These are phyloP conservation scores for Spinellus fusiger DNA, from an alignment of 192 early-diverging fungal genomes.

Conservation along the genomic window DNA sequence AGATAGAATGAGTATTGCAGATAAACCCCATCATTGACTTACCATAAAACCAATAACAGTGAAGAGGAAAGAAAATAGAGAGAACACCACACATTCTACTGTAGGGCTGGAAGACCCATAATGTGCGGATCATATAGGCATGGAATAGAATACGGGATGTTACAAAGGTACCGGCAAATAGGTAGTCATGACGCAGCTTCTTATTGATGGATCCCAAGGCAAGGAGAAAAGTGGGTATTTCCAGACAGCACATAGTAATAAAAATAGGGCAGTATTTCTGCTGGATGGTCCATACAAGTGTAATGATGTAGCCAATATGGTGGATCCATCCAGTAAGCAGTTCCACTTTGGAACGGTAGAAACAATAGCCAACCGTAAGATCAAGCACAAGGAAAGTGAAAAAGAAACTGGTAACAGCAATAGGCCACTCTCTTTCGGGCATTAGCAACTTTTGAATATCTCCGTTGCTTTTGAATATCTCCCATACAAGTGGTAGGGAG, in stretches of 20 bases:
- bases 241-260: conserved; percentile 47
- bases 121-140: conserved; percentile 30
- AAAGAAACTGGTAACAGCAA: conserved; percentile 43
- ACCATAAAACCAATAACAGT: conserved; percentile 51
- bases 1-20: no score
- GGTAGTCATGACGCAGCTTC: conserved; percentile 38
- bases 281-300: conserved; percentile 26
- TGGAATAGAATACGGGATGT: conserved; percentile 53
- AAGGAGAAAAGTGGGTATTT: conserved; percentile 53
- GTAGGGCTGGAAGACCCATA: conserved; percentile 22
- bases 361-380: conserved; percentile 43
- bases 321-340: conserved; percentile 56
- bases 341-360: conserved; percentile 49
- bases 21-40: background rate
- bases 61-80: conserved; percentile 40
- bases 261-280: conserved; percentile 27
- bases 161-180: conserved; percentile 51
- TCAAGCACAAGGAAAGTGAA: conserved; percentile 49
- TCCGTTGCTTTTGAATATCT: background rate
- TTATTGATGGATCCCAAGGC: conserved; percentile 46
- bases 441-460: conserved; percentile 7
- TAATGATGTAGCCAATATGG: conserved; percentile 48
- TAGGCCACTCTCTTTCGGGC: conserved; percentile 24
- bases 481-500: conserved; percentile 18
- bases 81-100: conserved; percentile 29